These are phyloP conservation scores for Daldinia eschscholtzii DNA, from an alignment of 2,329 filamentous ascomycete species.

Conservation along the genomic window DNA sequence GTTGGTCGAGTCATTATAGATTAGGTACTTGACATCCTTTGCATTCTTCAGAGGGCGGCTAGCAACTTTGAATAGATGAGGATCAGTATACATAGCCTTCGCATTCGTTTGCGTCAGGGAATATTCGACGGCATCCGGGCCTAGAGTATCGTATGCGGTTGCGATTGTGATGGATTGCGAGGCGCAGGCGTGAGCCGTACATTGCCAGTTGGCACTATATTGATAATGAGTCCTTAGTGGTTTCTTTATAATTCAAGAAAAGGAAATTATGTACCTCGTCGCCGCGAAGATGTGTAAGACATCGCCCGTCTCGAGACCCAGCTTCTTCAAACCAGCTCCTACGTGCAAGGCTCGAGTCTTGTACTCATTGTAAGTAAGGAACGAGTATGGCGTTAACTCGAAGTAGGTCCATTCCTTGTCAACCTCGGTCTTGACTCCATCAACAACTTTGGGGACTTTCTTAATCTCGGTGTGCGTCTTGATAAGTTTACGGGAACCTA, in stretches of 20 bases:
- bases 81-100: constrained; percentile 87
- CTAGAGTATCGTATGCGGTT: constrained; percentile 94
- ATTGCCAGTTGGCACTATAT: constrained; percentile 82
- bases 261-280: constrained; percentile 71
- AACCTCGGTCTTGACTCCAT: constrained; percentile 81
- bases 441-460: constrained; percentile 89
- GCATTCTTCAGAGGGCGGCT: constrained; percentile 68
- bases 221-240: constrained; percentile 31
- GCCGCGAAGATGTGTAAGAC: constrained; percentile 85
- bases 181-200: constrained; percentile 79
- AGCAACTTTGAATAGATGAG: constrained; percentile 77
- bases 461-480: constrained; percentile 85
- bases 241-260: neutral
- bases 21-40: constrained; percentile 68
- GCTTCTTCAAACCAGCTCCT: constrained; percentile 78
- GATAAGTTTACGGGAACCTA: constrained; percentile 80
- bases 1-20: constrained; percentile 70
- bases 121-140: constrained; percentile 85
- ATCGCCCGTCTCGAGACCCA: constrained; percentile 76
- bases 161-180: constrained; percentile 93
- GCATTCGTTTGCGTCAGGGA: constrained; percentile 85
- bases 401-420: constrained; percentile 95
- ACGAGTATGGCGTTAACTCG: constrained; percentile 83
- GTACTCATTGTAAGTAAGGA: constrained; percentile 84
- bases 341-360: constrained; percentile 76